Evolutionary conservation across 345 rosid species (phyloP).

Genomic region (Moringa oleifera): DNA sequence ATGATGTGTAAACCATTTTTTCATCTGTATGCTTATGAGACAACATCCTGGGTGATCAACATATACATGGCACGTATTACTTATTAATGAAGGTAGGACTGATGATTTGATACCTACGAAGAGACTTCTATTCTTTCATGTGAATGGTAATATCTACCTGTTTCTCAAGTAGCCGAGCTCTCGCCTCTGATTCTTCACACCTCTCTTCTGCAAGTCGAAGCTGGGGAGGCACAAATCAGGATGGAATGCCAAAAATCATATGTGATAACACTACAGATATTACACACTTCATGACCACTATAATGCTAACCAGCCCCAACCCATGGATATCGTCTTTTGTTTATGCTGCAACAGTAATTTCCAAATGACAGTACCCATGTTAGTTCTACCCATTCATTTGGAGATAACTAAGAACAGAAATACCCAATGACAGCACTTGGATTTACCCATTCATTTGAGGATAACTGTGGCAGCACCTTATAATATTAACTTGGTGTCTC

Average conservation of each 20-base stretch:
- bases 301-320: not conserved
- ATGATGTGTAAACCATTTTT: too few relatives aligned
- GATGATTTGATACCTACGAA: too few relatives aligned
- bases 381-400: not conserved
- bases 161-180: conserved; percentile 82
- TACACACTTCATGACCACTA: not conserved
- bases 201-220: conserved; percentile 83
- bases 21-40: too few relatives aligned
- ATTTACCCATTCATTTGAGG: conserved; percentile 7
- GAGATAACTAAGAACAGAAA: too few relatives aligned
- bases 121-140: not conserved
- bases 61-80: too few relatives aligned
- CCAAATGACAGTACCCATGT: conserved; percentile 2
- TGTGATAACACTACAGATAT: not conserved
- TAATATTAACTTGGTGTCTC: conserved; percentile 2
- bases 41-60: too few relatives aligned
- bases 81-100: too few relatives aligned
- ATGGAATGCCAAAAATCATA: conserved; percentile 19
- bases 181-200: conserved; percentile 81
- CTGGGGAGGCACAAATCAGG: conserved; percentile 54
- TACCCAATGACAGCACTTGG: conserved; percentile 7
- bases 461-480: conserved; percentile 9
- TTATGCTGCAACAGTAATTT: conserved; percentile 9
- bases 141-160: conserved; percentile 32
- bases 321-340: not conserved